Base-by-base conservation (phyloP, 2,329 filamentous ascomycete species). In the Alternaria sp. region DNA sequence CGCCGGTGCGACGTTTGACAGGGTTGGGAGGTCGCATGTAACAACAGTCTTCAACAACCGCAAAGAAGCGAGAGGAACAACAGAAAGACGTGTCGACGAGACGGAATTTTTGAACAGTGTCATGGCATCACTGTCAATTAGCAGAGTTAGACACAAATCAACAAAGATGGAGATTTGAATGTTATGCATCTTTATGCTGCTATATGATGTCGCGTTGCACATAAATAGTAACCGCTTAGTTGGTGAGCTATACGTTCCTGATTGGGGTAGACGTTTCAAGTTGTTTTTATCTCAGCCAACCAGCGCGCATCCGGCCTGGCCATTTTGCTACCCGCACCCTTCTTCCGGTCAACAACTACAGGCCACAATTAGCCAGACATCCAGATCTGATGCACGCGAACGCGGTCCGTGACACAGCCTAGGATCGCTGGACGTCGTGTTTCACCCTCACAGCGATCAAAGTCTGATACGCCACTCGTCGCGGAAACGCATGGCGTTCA, bases 401-500 rank as follows among this genome's bases (percentile, higher is more conserved):
- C 52, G 32, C 49, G 62, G 65, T 59, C 67, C 65, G 66, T 70
- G 65, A 44, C 46, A 55, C 57, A 28, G 38, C 46, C 49, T 46
- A 62, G 61, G 63, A 60, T 57, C 48, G 53, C 28, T 55, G 54
- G 3, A 48, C 42, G 30, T 54, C 44, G 57, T 55, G 72, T 75
- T 75, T 74, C 73, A 75, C 34, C 32, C 57, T 44, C 16, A 38
- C 64, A 54, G 52, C 58, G 56, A 62, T 63, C 61, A 32, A 42
- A 56, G 30, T 54, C 68, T 77, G 74, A 75, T 65, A 77, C 75
- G 64, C 64, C 53, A 53, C 63, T 54, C 61, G 75, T 75, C 65
- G 65, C 74, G 70, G 66, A 71, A 64, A 62, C 61, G 66, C 70
- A 70, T 71, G 67, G 71, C 69, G 66, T 61, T 73, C 73, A 77